Evolutionary conservation across 2,329 filamentous ascomycete species (phyloP).

Genomic region (Hypoxylon sp.): DNA sequence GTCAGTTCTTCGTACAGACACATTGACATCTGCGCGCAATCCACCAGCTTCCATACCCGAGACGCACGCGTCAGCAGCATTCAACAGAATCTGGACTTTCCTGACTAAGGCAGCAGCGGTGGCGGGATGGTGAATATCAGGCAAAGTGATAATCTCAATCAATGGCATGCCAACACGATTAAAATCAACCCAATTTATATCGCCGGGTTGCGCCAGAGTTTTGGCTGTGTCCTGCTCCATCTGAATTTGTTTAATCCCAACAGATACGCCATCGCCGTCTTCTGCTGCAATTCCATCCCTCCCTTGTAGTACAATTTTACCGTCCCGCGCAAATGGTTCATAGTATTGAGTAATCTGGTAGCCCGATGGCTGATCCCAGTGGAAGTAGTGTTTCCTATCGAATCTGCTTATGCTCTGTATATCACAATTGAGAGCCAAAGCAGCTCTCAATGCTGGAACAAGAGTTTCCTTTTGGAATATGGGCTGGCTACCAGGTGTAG

Average conservation of each 20-base stretch:
- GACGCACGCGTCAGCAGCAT: slow-evolving; percentile 86
- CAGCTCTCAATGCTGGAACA: slow-evolving; percentile 90
- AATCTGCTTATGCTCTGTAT: slow-evolving; percentile 85
- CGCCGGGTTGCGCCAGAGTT: slow-evolving; percentile 82
- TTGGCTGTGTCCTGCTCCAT: slow-evolving; percentile 99
- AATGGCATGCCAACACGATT: slow-evolving; percentile 93
- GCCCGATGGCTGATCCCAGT: slow-evolving; percentile 95
- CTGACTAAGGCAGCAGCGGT: slow-evolving; percentile 91
- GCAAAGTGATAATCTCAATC: slow-evolving; percentile 94
- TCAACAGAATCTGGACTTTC: slow-evolving; percentile 87
- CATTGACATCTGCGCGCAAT: slow-evolving; percentile 93
- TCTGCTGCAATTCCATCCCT: slow-evolving; percentile 85
- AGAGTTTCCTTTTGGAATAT: slow-evolving; percentile 86
- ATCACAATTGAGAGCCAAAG: slow-evolving; percentile 84
- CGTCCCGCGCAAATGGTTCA: slow-evolving; percentile 77
- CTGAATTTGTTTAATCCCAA: slow-evolving; percentile 94
- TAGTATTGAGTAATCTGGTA: slow-evolving; percentile 99
- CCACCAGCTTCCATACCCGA: slow-evolving; percentile 95
- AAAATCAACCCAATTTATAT: slow-evolving; percentile 87
- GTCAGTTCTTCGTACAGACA: slow-evolving; percentile 80
- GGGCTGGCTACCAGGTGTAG: slow-evolving; percentile 91
- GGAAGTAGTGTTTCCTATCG: slow-evolving; percentile 98
- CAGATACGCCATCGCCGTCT: slow-evolving; percentile 77
- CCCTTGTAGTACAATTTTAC: slow-evolving; percentile 77
- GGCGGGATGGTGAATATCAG: slow-evolving; percentile 87